phyloP scores from a whole-genome alignment of 1,284 basidiomycete genomes.

The Fomitopsis palustris region DNA sequence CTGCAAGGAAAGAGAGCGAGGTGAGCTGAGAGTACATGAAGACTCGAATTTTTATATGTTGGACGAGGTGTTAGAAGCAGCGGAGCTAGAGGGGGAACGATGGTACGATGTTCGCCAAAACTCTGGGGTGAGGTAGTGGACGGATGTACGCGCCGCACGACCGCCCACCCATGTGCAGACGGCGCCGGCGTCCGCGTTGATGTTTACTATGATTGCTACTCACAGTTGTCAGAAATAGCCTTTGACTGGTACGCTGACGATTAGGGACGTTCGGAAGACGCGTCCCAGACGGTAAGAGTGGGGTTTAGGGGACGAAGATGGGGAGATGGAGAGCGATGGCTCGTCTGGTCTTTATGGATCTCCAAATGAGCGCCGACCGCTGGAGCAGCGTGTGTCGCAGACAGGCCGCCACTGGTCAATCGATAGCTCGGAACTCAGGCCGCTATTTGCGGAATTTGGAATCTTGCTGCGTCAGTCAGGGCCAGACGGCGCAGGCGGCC shows the following conservation, averaged over 20 bases:
- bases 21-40: constrained; percentile 10
- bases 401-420: background rate
- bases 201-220: background rate
- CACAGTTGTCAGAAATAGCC: background rate
- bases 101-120: constrained; percentile 16
- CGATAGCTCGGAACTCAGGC: background rate
- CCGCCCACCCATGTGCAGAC: background rate
- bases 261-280: background rate
- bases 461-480: background rate
- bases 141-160: background rate
- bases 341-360: background rate
- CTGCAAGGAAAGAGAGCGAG: constrained; percentile 5
- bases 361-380: background rate
- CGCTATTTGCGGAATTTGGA: constrained; percentile 1
- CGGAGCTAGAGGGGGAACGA: constrained; percentile 31
- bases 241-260: background rate
- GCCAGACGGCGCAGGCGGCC: background rate
- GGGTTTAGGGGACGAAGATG: background rate
- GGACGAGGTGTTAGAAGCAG: constrained; percentile 6
- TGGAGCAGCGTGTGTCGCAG: background rate
- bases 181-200: background rate
- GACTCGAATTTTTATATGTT: constrained; percentile 9
- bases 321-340: background rate
- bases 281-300: background rate
- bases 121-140: background rate